Percentiles rank a stretch among this genome's conserved stretches.
Evolutionary conservation across 345 rosid species (phyloP).

Genomic region (Capsella bursapastoris): DNA sequence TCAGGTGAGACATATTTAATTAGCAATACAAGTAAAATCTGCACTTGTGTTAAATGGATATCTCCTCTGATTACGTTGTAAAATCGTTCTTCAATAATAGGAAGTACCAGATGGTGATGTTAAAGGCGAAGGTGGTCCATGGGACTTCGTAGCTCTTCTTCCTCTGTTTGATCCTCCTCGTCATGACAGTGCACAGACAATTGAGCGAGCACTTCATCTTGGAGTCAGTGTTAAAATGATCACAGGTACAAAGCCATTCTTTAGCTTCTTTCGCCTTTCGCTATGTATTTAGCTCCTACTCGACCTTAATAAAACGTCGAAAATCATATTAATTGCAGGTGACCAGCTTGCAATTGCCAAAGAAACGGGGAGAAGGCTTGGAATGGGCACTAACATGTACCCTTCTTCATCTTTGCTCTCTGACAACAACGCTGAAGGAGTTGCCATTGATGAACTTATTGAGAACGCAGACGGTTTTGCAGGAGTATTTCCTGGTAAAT

Average conservation of each 20-base stretch:
- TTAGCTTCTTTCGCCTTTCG: background rate
- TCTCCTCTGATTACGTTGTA: background rate
- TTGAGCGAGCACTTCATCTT: constrained; percentile 62
- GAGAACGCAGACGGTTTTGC: constrained; percentile 63
- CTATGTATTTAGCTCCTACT: background rate
- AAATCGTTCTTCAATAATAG: constrained; percentile 36
- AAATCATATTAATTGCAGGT: constrained; percentile 40
- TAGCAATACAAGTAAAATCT: background rate
- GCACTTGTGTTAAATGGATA: background rate
- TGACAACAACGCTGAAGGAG: constrained; percentile 44
- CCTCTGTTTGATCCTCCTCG: constrained; percentile 74
- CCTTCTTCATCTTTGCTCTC: constrained; percentile 68
- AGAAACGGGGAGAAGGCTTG: constrained; percentile 72
- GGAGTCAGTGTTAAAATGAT: constrained; percentile 77
- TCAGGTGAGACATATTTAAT: constrained; percentile 48
- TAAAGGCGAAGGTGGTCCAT: constrained; percentile 67
- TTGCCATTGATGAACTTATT: constrained; percentile 54
- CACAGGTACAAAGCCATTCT: constrained; percentile 46
- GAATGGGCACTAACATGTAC: constrained; percentile 90
- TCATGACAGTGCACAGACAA: constrained; percentile 65
- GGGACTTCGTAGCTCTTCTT: constrained; percentile 77
- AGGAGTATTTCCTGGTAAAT: constrained; percentile 62
- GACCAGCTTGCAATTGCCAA: constrained; percentile 72
- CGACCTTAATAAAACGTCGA: background rate
- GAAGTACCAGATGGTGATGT: constrained; percentile 57